Conservation (phyloP, 352 stramenopile species). For the Phytopythium helicoides region DNA sequence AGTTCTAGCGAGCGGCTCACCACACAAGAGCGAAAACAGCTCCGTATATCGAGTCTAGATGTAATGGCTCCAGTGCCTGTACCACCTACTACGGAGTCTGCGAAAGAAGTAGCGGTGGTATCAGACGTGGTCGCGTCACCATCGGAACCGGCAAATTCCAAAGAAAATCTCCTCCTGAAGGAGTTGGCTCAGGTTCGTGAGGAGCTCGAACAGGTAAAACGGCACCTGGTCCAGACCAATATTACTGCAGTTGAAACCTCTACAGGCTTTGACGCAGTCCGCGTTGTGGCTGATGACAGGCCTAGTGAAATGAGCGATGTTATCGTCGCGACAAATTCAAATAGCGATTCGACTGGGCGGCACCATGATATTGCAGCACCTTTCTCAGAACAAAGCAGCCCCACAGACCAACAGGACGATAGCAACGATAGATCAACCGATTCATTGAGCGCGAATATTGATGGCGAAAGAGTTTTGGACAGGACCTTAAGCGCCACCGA, state of each 20-base stretch:
- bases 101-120: too few species aligned
- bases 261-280: constrained; percentile 1
- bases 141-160: constrained; percentile 4
- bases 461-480: too few species aligned
- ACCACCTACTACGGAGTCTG: background rate
- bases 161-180: constrained; percentile 27
- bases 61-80: background rate
- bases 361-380: too few species aligned
- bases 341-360: too few species aligned
- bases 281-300: background rate
- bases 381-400: too few species aligned
- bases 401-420: too few species aligned
- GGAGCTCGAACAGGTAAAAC: constrained; percentile 21
- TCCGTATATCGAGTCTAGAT: background rate
- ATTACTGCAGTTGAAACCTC: background rate
- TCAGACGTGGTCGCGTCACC: background rate
- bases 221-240: background rate
- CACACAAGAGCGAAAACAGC: background rate
- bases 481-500: too few species aligned
- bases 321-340: too few species aligned
- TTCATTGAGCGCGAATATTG: too few species aligned
- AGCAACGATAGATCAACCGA: too few species aligned
- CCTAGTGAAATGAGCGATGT: too few species aligned
- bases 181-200: constrained; percentile 29
- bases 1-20: background rate